Evolutionary conservation across 2,329 filamentous ascomycete species (phyloP).

Genomic region (Phoma sp.): DNA sequence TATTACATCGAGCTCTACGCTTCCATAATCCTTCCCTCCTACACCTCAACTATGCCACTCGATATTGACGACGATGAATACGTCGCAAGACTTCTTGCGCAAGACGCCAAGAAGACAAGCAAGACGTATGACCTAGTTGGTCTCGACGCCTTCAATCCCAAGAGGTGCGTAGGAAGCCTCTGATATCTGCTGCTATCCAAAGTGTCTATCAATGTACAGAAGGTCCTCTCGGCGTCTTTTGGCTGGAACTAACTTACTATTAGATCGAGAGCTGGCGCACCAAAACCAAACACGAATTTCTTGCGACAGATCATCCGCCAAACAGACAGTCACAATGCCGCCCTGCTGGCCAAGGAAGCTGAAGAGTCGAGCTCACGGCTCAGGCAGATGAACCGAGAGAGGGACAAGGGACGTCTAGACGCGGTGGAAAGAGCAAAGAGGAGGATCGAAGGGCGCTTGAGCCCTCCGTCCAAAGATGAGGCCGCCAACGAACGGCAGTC

Average conservation of each 20-base stretch:
- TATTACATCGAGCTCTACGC: conserved; percentile 9
- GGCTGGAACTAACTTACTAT: neutral
- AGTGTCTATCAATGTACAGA: conserved; percentile 4
- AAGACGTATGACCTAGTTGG: conserved; percentile 78
- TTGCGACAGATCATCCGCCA: conserved; percentile 86
- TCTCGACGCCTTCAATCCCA: conserved; percentile 69
- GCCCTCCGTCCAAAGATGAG: conserved; percentile 26
- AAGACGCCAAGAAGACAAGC: conserved; percentile 78
- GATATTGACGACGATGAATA: conserved; percentile 70
- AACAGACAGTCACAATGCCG: conserved; percentile 87
- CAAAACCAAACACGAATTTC: conserved; percentile 92
- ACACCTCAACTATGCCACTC: conserved; percentile 28
- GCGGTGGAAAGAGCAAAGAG: conserved; percentile 23
- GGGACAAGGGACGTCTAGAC: conserved; percentile 19
- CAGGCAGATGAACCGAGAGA: conserved; percentile 48
- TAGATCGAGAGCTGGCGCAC: conserved; percentile 70
- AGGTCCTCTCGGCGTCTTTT: neutral
- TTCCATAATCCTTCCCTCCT: conserved; percentile 1
- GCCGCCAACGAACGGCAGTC: conserved; percentile 23
- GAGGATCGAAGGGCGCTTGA: conserved; percentile 32
- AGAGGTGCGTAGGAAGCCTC: conserved; percentile 53
- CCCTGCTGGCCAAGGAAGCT: conserved; percentile 82
- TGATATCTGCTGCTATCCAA: neutral
- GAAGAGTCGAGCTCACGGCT: conserved; percentile 78
- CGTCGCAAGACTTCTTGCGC: conserved; percentile 78